Percentiles rank a stretch among this genome's conserved stretches.
Evolutionary conservation across 495 filamentous ascomycete genomes (phyloP).

Genomic region (Thermothielavioides terrestris): DNA sequence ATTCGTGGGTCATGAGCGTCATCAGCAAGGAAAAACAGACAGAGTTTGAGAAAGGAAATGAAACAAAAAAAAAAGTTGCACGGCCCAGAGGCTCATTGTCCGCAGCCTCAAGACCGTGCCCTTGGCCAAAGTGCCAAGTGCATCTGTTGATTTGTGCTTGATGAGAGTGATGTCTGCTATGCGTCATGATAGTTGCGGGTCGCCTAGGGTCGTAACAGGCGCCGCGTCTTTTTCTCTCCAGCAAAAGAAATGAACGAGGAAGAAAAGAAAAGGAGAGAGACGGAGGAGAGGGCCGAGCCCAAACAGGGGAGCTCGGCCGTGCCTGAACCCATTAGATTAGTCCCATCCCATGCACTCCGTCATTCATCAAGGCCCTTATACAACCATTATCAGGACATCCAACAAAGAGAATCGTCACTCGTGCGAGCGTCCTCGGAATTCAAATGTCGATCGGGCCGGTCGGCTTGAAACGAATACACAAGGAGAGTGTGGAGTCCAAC

Average conservation of each 20-base stretch:
- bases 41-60: conserved; percentile 4
- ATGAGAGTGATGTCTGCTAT: neutral
- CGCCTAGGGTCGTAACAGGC: conserved; percentile 20
- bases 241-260: neutral
- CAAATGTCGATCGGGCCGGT: neutral
- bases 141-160: no score
- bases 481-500: no score
- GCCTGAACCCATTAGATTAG: conserved; percentile 6
- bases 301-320: neutral
- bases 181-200: conserved; percentile 1
- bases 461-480: conserved; percentile 31
- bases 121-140: no score
- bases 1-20: conserved; percentile 31
- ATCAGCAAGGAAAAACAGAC: conserved; percentile 16
- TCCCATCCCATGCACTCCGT: conserved; percentile 12
- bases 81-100: neutral
- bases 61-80: neutral
- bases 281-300: no score
- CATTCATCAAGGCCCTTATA: conserved; percentile 31
- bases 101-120: neutral
- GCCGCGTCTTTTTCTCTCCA: conserved; percentile 4
- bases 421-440: conserved; percentile 20
- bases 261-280: conserved; percentile 3
- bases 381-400: conserved; percentile 28
- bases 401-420: conserved; percentile 16